Percentiles rank a stretch among this genome's conserved stretches.
Conservation (phyloP, 257 asterid species). For the Rhazya stricta region DNA sequence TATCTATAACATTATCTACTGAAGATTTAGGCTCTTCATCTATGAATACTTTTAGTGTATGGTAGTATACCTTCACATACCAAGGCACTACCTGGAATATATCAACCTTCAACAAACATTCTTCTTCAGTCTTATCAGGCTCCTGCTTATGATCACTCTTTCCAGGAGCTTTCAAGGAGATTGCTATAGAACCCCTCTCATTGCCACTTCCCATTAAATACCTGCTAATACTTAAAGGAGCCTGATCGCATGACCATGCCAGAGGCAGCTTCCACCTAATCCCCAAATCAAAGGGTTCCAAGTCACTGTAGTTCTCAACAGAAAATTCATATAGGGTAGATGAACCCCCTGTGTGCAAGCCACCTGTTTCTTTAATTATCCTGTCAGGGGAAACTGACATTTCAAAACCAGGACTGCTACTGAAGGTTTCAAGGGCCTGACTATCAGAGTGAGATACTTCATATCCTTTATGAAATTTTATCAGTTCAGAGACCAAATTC, state of each 20-base stretch:
- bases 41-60: slow-evolving; percentile 56
- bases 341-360: slow-evolving; percentile 30
- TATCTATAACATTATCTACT: slow-evolving; percentile 46
- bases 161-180: slow-evolving; percentile 57
- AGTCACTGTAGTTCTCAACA: slow-evolving; percentile 46
- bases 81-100: slow-evolving; percentile 95
- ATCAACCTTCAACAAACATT: slow-evolving; percentile 55
- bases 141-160: slow-evolving; percentile 25
- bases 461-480: slow-evolving; percentile 21
- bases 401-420: slow-evolving; percentile 47
- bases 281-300: slow-evolving; percentile 67
- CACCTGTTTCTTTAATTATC: slow-evolving; percentile 50
- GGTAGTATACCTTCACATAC: slow-evolving; percentile 96
- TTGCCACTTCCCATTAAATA: slow-evolving; percentile 95
- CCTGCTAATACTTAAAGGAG: slow-evolving; percentile 76
- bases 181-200: slow-evolving; percentile 92
- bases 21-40: slow-evolving; percentile 64
- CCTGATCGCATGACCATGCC: slow-evolving; percentile 69
- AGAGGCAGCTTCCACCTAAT: slow-evolving; percentile 79
- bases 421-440: slow-evolving; percentile 22
- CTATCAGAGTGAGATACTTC: slow-evolving; percentile 30
- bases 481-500: slow-evolving; percentile 51
- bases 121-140: slow-evolving; percentile 29
- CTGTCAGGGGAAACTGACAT: slow-evolving; percentile 57
- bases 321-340: slow-evolving; percentile 62